phyloP scores from a whole-genome alignment of 345 rosid genomes.

The Hirschfeldia incana region DNA sequence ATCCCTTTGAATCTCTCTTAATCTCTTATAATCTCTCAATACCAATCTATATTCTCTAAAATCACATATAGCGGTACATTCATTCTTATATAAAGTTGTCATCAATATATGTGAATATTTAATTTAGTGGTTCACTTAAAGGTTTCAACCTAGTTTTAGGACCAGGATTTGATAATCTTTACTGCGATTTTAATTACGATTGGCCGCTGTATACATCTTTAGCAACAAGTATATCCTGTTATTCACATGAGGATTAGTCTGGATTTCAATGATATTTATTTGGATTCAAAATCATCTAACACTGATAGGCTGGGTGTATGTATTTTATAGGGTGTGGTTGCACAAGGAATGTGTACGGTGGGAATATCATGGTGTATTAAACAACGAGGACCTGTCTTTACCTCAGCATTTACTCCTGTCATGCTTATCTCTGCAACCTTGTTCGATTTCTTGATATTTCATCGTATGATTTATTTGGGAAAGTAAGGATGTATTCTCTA shows the following conservation, averaged over 20 bases:
- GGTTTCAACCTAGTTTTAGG: background rate
- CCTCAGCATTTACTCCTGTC: constrained; percentile 48
- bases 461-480: constrained; percentile 35
- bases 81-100: constrained; percentile 17
- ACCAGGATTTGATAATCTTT: background rate
- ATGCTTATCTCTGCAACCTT: constrained; percentile 33
- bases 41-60: no score
- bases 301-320: background rate
- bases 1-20: no score
- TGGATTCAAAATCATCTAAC: background rate
- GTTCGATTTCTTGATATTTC: constrained; percentile 36
- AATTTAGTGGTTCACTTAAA: background rate
- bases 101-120: constrained; percentile 14
- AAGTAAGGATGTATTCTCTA: constrained; percentile 22
- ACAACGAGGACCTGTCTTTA: constrained; percentile 49
- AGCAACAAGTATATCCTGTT: background rate
- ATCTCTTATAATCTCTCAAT: no score
- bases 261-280: background rate
- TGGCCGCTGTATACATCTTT: background rate
- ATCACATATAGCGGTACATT: no score
- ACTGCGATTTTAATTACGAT: background rate
- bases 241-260: background rate
- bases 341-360: constrained; percentile 48
- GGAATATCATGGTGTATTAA: constrained; percentile 52
- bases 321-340: constrained; percentile 35